Evolutionary conservation across 768 basidiomycete genomes (phyloP).

Genomic region (Galerina marginata): DNA sequence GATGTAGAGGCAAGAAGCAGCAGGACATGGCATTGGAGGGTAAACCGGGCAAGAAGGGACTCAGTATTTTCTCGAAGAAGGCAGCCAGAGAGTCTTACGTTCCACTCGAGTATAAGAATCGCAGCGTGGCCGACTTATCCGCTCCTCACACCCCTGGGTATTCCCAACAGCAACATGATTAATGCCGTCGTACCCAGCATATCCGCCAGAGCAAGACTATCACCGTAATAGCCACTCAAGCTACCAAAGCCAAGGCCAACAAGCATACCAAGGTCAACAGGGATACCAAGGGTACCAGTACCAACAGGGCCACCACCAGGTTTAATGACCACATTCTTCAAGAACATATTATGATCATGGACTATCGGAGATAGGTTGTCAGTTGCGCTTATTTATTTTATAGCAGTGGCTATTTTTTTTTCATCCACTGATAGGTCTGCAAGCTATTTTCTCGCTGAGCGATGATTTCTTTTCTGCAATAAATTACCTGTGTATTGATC

Average conservation of each 20-base stretch:
- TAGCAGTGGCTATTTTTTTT: constrained; percentile 5
- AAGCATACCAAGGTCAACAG: background rate
- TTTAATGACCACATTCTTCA: background rate
- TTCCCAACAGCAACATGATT: constrained; percentile 8
- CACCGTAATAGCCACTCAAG: constrained; percentile 6
- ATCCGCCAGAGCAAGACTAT: constrained; percentile 9
- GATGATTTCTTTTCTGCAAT: constrained; percentile 5
- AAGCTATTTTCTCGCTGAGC: constrained; percentile 12
- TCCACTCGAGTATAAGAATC: constrained; percentile 33
- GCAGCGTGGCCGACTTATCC: constrained; percentile 22
- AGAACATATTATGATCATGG: background rate
- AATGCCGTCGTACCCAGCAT: constrained; percentile 6
- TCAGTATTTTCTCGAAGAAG: constrained; percentile 29
- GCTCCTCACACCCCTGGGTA: constrained; percentile 5
- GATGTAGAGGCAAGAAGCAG: constrained; percentile 16
- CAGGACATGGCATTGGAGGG: constrained; percentile 3
- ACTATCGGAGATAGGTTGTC: constrained; percentile 6
- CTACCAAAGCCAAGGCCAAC: background rate
- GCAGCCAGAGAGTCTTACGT: constrained; percentile 35
- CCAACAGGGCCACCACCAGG: background rate
- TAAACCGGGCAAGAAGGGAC: constrained; percentile 15
- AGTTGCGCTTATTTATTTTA: constrained; percentile 12
- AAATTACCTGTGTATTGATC: constrained; percentile 16
- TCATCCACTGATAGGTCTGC: constrained; percentile 1
- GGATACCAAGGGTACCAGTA: constrained; percentile 4